A percentile compares a stretch with the other conserved stretches of the same genome.
phyloP scores from a whole-genome alignment of 768 basidiomycete genomes.

The Termitomyces bulborhizus region DNA sequence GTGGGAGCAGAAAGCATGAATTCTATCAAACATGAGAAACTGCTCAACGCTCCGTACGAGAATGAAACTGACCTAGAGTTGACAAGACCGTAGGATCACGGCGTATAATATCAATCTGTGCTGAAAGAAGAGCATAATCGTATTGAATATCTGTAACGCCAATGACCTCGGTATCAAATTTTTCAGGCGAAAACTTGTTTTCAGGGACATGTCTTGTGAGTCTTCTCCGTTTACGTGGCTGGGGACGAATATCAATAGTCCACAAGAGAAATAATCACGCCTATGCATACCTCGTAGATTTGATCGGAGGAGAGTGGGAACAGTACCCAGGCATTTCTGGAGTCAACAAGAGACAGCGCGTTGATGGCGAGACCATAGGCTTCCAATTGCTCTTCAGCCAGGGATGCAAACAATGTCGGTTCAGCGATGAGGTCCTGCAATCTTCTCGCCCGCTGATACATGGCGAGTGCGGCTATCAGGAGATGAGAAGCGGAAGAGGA shows the following conservation, averaged over 20 bases:
- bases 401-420: slow-evolving; percentile 29
- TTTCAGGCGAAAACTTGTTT: slow-evolving; percentile 55
- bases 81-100: slow-evolving; percentile 57
- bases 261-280: slow-evolving; percentile 13
- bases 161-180: slow-evolving; percentile 71
- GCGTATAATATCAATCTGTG: slow-evolving; percentile 69
- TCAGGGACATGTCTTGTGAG: slow-evolving; percentile 75
- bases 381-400: slow-evolving; percentile 67
- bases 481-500: slow-evolving; percentile 8
- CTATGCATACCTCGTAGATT: slow-evolving; percentile 39
- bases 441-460: slow-evolving; percentile 90
- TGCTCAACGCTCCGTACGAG: not conserved
- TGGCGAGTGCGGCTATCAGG: slow-evolving; percentile 72
- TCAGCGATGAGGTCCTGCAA: slow-evolving; percentile 52
- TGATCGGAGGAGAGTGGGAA: slow-evolving; percentile 49
- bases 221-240: slow-evolving; percentile 69
- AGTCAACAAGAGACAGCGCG: slow-evolving; percentile 76
- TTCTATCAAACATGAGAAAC: slow-evolving; percentile 27
- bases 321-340: slow-evolving; percentile 78
- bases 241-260: slow-evolving; percentile 9
- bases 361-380: slow-evolving; percentile 87
- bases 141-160: slow-evolving; percentile 74
- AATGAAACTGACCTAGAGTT: slow-evolving; percentile 51
- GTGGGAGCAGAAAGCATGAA: slow-evolving; percentile 50
- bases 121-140: slow-evolving; percentile 70